phyloP scores from a whole-genome alignment of 1,284 basidiomycete genomes.

The Irpex sp. region DNA sequence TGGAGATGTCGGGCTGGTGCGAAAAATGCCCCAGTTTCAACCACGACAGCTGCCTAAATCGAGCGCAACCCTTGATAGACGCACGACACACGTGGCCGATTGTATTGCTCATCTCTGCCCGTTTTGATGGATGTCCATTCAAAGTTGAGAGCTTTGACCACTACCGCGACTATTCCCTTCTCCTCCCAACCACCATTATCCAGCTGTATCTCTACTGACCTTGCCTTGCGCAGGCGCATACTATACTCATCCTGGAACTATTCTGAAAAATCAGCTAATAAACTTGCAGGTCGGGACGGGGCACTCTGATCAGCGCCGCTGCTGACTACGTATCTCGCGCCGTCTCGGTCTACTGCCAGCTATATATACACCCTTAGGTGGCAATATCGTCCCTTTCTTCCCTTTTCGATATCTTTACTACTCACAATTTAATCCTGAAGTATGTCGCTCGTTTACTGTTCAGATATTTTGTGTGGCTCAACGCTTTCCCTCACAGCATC shows the following conservation, averaged over 20 bases:
- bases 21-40: background rate
- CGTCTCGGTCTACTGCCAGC: background rate
- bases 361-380: background rate
- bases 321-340: background rate
- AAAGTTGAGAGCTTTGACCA: background rate
- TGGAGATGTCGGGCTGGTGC: background rate
- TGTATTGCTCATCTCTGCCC: background rate
- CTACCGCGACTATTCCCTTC: background rate
- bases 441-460: background rate
- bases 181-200: background rate
- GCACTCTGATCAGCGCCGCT: background rate
- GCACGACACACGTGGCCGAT: background rate
- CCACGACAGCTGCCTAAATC: slow-evolving; percentile 1
- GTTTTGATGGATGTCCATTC: background rate
- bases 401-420: background rate
- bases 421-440: background rate
- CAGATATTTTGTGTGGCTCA: background rate
- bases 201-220: background rate
- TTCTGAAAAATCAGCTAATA: background rate
- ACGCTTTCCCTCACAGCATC: background rate
- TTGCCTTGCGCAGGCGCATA: slow-evolving; percentile 2
- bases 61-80: background rate
- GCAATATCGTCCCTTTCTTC: background rate
- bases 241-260: background rate
- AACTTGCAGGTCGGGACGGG: background rate